Base-by-base conservation (phyloP, 2,329 filamentous ascomycete species). In the Monilinia fructigena region DNA sequence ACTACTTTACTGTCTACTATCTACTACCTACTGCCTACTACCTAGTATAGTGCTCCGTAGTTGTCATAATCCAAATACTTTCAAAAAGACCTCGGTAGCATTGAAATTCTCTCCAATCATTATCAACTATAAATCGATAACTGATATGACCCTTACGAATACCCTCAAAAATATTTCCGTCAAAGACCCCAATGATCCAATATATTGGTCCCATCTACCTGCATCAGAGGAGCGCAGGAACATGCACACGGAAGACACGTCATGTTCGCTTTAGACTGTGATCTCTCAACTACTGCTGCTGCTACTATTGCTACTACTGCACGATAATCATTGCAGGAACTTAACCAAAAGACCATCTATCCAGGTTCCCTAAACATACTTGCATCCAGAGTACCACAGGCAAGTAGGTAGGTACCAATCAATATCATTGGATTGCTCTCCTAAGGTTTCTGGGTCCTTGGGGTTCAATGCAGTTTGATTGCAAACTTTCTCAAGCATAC, bases 321-420 rank as follows among this genome's bases (percentile, higher is more conserved):
- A 48, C 56, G 56, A 60, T 48, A 60, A 60, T 60, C 56, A 60
- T 60, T 48, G 56, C 42, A 48, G 56, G 56, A 35, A 60, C 56
- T 31, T 60, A 5, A 48, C 42, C 42, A 60, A 28, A 28, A 60
- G 35, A 18, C 20, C 23, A 31, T 50, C n/a, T 47, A 48, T 11
- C 42, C 26, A 10, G 18, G 26, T 59, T 35, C 23, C 42, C 20
- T 38, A 23, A 23, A 31, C 56, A 59, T 48, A 14, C 42, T 6
- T 3, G 3, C 11, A 35, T 20, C 31, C 18, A 8, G 12, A 20
- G 5, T 6, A 0, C 42, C 14, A 18, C 4, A 35, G 31, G 31
- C 7, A 7, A 35, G 31, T 35, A 35, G 31, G 20, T 42, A 59
- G 55, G 40, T 12, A 35, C 42, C n/a, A 23, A 48, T 35, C 3